Evolutionary conservation across 148 eudicot species (phyloP).

Genomic region (Camellia lanceoleosa): DNA sequence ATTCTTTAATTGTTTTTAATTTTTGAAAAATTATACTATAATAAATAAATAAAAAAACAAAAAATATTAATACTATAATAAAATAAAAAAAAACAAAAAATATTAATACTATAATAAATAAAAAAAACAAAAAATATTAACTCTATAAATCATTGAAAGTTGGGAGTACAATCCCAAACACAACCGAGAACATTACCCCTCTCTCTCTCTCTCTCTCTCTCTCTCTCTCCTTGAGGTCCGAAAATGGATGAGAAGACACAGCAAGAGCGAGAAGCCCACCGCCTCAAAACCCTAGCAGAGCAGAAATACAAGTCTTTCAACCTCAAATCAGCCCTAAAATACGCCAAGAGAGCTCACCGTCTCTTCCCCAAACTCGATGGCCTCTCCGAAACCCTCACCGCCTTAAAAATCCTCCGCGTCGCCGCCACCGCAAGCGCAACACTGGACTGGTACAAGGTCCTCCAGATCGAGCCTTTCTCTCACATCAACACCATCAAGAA

Average conservation of each 20-base stretch:
- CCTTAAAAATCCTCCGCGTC: slow-evolving; percentile 46
- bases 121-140: too few relatives aligned
- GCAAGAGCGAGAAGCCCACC: slow-evolving; percentile 32
- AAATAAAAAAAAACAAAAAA: too few relatives aligned
- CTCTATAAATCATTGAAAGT: too few relatives aligned
- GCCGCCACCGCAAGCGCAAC: slow-evolving; percentile 19
- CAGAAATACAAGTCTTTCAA: slow-evolving; percentile 41
- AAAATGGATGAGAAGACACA: slow-evolving; percentile 11
- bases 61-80: background rate
- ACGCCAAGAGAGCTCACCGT: slow-evolving; percentile 43
- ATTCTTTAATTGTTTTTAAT: too few relatives aligned
- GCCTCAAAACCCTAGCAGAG: slow-evolving; percentile 62
- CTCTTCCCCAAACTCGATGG: slow-evolving; percentile 46
- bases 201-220: background rate
- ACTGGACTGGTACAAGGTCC: slow-evolving; percentile 47
- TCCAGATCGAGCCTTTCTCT: slow-evolving; percentile 53
- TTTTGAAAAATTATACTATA: too few relatives aligned
- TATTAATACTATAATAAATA: too few relatives aligned
- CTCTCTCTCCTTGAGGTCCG: background rate
- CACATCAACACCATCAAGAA: slow-evolving; percentile 48
- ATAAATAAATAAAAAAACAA: too few relatives aligned
- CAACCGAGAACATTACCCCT: background rate
- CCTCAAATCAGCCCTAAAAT: slow-evolving; percentile 48
- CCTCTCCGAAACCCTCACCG: slow-evolving; percentile 48
- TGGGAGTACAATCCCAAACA: too few relatives aligned